phyloP scores from a whole-genome alignment of 75 land plant species.

The Selaginella tamariscina region DNA sequence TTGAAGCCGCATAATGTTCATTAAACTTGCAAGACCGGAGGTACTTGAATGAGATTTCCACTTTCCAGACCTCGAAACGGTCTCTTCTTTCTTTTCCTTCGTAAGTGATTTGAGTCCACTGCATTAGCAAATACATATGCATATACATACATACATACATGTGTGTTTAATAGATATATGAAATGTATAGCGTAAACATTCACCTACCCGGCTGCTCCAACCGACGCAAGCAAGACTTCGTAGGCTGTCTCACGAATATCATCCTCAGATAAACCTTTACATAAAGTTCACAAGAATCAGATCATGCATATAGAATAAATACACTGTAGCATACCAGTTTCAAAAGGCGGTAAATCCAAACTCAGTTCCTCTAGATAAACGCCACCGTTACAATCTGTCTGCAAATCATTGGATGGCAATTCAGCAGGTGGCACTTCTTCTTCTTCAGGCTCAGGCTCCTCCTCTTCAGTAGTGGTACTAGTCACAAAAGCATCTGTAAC shows the following conservation, averaged over 20 bases:
- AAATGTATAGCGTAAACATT: neutral
- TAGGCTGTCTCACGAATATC: conserved; percentile 96
- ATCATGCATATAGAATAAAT: neutral
- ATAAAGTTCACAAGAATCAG: neutral
- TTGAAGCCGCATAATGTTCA: conserved; percentile 81
- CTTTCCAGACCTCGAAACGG: conserved; percentile 54
- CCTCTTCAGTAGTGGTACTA: conserved; percentile 91
- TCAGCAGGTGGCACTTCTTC: conserved; percentile 31
- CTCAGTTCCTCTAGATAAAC: conserved; percentile 48
- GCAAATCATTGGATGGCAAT: no score
- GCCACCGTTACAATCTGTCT: no score
- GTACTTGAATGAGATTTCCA: conserved; percentile 39
- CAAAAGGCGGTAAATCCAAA: conserved; percentile 55
- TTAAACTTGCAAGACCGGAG: conserved; percentile 66
- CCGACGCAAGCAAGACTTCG: conserved; percentile 78
- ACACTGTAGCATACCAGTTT: conserved; percentile 41
- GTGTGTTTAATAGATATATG: neutral
- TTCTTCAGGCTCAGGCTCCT: conserved; percentile 75
- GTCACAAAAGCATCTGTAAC: no score
- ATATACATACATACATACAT: no score
- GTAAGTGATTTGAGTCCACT: conserved; percentile 79
- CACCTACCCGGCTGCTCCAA: conserved; percentile 86
- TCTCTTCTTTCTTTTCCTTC: conserved; percentile 90
- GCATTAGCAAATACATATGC: no score
- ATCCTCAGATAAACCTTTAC: conserved; percentile 75